Conservation (phyloP, 306 rosid genomes). For the Cyamopsis tetragonoloba region DNA sequence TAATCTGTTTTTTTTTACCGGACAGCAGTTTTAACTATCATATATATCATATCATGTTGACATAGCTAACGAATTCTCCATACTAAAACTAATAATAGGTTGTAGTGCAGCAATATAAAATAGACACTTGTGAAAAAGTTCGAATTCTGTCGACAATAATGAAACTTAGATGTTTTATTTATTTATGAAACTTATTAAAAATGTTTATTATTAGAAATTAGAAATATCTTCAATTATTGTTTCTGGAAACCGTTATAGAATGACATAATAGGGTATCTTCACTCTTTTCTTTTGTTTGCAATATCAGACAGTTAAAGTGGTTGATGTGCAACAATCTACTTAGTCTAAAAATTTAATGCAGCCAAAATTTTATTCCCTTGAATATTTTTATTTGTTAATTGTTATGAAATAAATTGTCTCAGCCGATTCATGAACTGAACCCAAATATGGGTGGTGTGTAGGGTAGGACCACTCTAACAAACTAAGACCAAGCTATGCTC, state of each 20-base stretch:
- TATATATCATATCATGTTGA: too few relatives aligned
- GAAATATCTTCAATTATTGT: neutral
- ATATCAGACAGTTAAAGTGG: neutral
- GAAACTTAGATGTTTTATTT: neutral
- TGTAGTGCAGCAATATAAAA: too few relatives aligned
- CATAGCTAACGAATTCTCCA: too few relatives aligned
- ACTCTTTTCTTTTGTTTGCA: neutral
- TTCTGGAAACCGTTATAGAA: neutral
- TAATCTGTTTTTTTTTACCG: too few relatives aligned
- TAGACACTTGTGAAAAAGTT: too few relatives aligned
- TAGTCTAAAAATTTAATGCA: neutral
- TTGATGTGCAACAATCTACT: neutral
- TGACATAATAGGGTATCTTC: too few relatives aligned
- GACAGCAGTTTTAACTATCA: too few relatives aligned
- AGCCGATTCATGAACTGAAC: neutral
- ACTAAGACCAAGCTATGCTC: constrained; percentile 4
- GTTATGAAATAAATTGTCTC: neutral
- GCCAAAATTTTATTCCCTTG: neutral
- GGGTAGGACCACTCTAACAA: constrained; percentile 23
- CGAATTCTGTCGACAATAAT: neutral
- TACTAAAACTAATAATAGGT: too few relatives aligned
- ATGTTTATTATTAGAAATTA: too few relatives aligned
- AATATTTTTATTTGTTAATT: neutral
- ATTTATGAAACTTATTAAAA: too few relatives aligned
- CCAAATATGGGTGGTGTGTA: constrained; percentile 8